These are phyloP conservation scores for Letharia lupina DNA, from an alignment of 495 filamentous ascomycete species.

Conservation along the genomic window DNA sequence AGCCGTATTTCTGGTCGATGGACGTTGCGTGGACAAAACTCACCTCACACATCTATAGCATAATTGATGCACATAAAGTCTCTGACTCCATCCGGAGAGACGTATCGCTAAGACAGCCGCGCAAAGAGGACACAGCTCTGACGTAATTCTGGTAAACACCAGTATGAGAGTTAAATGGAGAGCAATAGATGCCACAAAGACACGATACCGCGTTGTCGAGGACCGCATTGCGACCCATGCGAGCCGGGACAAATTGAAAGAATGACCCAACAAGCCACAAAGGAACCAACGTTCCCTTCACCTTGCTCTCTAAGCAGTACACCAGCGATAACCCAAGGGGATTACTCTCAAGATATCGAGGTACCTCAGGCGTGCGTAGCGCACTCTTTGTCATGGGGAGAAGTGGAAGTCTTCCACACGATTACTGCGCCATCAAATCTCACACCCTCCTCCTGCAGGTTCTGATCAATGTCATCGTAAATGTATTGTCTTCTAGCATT, in stretches of 20 bases:
- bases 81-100: conserved; percentile 1
- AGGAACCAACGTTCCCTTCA: conserved; percentile 6
- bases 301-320: conserved; percentile 4
- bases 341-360: conserved; percentile 8
- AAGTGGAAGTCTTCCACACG: conserved; percentile 3
- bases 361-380: not conserved
- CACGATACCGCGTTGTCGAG: conserved; percentile 10
- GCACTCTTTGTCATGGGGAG: not conserved
- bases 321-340: conserved; percentile 7
- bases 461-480: conserved; percentile 6
- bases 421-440: not conserved
- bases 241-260: conserved; percentile 10
- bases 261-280: conserved; percentile 8
- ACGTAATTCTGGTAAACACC: not conserved
- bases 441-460: not conserved
- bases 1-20: not conserved
- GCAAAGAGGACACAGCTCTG: conserved; percentile 9
- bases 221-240: conserved; percentile 5
- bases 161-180: not conserved
- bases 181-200: conserved; percentile 7
- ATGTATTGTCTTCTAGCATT: not conserved
- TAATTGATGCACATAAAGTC: conserved; percentile 8
- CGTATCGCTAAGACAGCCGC: not conserved
- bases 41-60: conserved; percentile 9
- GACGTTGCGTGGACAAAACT: not conserved